phyloP scores from a whole-genome alignment of 2,329 filamentous ascomycete genomes.

The Colletotrichum sp. region DNA sequence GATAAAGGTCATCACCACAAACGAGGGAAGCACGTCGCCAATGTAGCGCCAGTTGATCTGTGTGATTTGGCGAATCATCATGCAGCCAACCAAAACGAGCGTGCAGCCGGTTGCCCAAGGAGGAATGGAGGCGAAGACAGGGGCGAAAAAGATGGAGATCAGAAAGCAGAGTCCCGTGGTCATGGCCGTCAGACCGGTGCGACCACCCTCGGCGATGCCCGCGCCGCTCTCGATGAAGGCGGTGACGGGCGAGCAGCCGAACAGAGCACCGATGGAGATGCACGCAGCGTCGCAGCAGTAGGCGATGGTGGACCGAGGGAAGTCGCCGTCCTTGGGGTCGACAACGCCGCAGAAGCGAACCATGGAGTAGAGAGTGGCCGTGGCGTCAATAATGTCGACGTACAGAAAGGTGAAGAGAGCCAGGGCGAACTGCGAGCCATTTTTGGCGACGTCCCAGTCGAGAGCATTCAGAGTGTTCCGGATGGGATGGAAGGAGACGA shows the following conservation, averaged over 20 bases:
- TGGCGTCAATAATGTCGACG: slow-evolving; percentile 80
- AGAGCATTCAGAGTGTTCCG: slow-evolving; percentile 65
- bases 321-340: slow-evolving; percentile 73
- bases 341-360: slow-evolving; percentile 74
- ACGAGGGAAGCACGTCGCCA: slow-evolving; percentile 77
- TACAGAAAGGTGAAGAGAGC: slow-evolving; percentile 81
- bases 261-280: slow-evolving; percentile 73
- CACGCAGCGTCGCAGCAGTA: slow-evolving; percentile 75
- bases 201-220: slow-evolving; percentile 76
- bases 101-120: slow-evolving; percentile 81
- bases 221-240: slow-evolving; percentile 79
- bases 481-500: slow-evolving; percentile 76
- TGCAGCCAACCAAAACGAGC: slow-evolving; percentile 73
- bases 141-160: slow-evolving; percentile 75
- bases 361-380: slow-evolving; percentile 82
- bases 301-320: slow-evolving; percentile 82
- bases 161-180: slow-evolving; percentile 74
- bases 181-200: slow-evolving; percentile 75
- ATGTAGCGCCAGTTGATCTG: slow-evolving; percentile 80
- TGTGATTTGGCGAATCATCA: slow-evolving; percentile 79
- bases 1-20: slow-evolving; percentile 77
- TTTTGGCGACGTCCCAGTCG: slow-evolving; percentile 65
- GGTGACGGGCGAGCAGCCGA: slow-evolving; percentile 75
- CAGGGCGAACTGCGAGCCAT: slow-evolving; percentile 68
- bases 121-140: slow-evolving; percentile 78